Conservation (phyloP, 2,329 filamentous ascomycete genomes). For the Neonectria sp. region DNA sequence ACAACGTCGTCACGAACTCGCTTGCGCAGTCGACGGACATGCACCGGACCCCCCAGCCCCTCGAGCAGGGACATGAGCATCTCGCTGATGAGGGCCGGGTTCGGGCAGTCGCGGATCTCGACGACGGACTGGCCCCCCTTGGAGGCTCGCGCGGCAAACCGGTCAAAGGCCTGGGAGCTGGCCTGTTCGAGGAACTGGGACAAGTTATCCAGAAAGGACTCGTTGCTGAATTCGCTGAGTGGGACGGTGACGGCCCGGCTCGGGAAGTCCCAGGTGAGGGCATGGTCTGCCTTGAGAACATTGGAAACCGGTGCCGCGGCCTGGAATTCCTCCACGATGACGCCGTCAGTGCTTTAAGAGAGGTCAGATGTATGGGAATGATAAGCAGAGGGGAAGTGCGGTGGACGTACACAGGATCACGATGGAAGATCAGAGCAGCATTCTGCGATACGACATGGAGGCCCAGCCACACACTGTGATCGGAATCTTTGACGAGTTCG, state of each 20-base stretch:
- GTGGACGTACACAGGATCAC: slow-evolving; percentile 29
- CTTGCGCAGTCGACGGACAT: slow-evolving; percentile 64
- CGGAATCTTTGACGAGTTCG: not conserved
- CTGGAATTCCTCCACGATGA: slow-evolving; percentile 72
- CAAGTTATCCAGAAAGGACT: slow-evolving; percentile 63
- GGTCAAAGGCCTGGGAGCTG: slow-evolving; percentile 66
- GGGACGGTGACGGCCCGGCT: slow-evolving; percentile 65
- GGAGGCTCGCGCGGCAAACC: slow-evolving; percentile 64
- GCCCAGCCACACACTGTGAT: slow-evolving; percentile 26
- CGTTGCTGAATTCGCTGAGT: slow-evolving; percentile 39
- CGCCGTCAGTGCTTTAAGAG: slow-evolving; percentile 30
- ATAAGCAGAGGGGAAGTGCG: not conserved
- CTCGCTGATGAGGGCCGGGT: slow-evolving; percentile 71
- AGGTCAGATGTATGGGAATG: not conserved
- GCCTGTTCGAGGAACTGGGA: slow-evolving; percentile 70
- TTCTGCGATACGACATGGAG: slow-evolving; percentile 50
- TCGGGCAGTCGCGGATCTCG: slow-evolving; percentile 71
- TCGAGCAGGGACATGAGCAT: slow-evolving; percentile 74
- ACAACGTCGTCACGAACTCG: slow-evolving; percentile 75
- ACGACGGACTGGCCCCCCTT: slow-evolving; percentile 66
- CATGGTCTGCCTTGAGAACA: slow-evolving; percentile 65
- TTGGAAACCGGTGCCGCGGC: slow-evolving; percentile 65
- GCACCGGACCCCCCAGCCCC: slow-evolving; percentile 60
- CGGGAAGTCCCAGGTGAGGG: slow-evolving; percentile 74
- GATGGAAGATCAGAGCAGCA: slow-evolving; percentile 49